Evolutionary conservation across 2,329 filamentous ascomycete species (phyloP).

Genomic region (Talaromyces amestolkiae): DNA sequence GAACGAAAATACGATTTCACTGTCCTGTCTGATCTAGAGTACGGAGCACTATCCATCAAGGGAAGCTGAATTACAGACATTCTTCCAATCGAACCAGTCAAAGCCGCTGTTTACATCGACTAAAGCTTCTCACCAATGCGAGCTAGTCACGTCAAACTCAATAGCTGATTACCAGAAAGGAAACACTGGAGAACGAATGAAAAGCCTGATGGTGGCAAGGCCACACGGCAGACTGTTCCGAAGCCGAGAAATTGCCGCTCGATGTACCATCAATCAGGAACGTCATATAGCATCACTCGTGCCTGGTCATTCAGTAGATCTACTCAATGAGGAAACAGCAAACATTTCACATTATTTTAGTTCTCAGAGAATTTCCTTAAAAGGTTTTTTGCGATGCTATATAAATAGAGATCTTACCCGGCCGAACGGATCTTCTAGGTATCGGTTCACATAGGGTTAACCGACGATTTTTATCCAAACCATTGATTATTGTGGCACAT

Average conservation of each 20-base stretch:
- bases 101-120: not conserved
- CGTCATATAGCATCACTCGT: constrained; percentile 1
- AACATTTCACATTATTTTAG: too few relatives aligned
- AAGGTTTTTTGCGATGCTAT: not conserved
- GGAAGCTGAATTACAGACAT: not conserved
- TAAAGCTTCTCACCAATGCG: not conserved
- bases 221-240: not conserved
- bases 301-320: not conserved
- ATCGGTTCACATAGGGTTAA: not conserved
- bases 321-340: not conserved
- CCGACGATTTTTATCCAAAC: not conserved
- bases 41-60: not conserved
- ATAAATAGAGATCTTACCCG: not conserved
- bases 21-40: not conserved
- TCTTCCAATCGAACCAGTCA: not conserved
- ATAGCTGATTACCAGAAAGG: not conserved
- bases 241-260: not conserved
- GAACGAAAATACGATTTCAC: not conserved
- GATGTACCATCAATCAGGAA: not conserved
- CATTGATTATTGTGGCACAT: not conserved
- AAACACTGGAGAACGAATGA: constrained; percentile 10
- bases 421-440: not conserved
- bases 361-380: too few relatives aligned
- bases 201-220: not conserved
- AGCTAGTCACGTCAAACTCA: too few relatives aligned